phyloP scores from a whole-genome alignment of 345 rosid genomes.

The Acer campestre region DNA sequence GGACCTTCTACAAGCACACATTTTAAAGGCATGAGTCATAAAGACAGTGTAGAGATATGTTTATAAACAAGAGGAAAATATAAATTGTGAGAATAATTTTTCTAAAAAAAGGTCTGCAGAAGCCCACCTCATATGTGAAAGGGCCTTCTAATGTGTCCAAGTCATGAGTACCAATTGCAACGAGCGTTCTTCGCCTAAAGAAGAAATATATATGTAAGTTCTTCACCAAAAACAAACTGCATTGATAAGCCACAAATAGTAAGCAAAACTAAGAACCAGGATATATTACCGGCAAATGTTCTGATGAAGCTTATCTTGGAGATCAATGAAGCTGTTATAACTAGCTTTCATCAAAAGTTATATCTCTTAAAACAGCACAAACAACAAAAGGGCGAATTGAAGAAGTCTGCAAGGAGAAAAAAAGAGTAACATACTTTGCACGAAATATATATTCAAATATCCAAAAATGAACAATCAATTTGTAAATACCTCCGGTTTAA shows the following conservation, averaged over 20 bases:
- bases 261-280: constrained; percentile 14
- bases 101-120: background rate
- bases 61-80: background rate
- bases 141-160: constrained; percentile 86
- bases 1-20: background rate
- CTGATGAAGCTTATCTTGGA: constrained; percentile 96
- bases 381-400: constrained; percentile 66
- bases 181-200: constrained; percentile 79
- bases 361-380: constrained; percentile 88
- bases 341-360: constrained; percentile 80
- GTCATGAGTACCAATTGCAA: constrained; percentile 97
- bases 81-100: background rate
- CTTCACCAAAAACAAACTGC: background rate
- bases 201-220: constrained; percentile 12
- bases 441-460: background rate
- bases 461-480: constrained; percentile 5
- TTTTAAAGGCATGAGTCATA: background rate
- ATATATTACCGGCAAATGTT: constrained; percentile 81
- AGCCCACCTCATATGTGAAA: constrained; percentile 85
- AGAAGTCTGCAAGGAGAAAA: constrained; percentile 53
- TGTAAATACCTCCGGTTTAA: constrained; percentile 61
- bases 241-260: background rate
- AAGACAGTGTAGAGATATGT: background rate
- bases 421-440: background rate
- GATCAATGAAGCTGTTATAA: constrained; percentile 93